Percentiles rank a stretch among this genome's conserved stretches.
These are phyloP conservation scores for Cladosporium sp. DNA, from an alignment of 2,329 filamentous ascomycete genomes.

Conservation along the genomic window DNA sequence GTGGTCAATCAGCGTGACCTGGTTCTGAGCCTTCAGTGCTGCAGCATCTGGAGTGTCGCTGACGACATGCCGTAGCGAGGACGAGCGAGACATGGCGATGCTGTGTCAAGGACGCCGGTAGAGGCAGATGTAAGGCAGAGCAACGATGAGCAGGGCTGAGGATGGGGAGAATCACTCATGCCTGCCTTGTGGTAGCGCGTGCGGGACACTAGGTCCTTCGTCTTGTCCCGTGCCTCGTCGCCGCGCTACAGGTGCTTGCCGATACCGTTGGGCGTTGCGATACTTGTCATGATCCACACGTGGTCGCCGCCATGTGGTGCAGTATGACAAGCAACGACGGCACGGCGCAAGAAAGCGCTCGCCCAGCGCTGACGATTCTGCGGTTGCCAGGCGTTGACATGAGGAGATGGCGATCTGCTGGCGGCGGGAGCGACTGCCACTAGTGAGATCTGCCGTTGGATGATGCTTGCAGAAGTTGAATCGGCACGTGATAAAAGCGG, in stretches of 20 bases:
- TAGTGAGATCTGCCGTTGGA: background rate
- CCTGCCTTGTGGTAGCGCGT: background rate
- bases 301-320: background rate
- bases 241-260: background rate
- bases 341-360: background rate
- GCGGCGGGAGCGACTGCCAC: background rate
- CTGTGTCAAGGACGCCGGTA: background rate
- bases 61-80: slow-evolving; percentile 22
- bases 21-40: slow-evolving; percentile 44
- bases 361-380: background rate
- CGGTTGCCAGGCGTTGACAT: background rate
- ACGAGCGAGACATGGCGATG: slow-evolving; percentile 23
- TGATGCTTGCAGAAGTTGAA: background rate
- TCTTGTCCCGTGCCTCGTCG: background rate
- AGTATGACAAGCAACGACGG: background rate
- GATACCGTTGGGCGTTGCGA: background rate
- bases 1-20: slow-evolving; percentile 64
- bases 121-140: background rate
- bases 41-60: slow-evolving; percentile 20
- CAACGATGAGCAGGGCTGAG: slow-evolving; percentile 10
- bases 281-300: background rate
- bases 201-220: background rate
- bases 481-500: background rate
- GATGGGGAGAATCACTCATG: background rate
- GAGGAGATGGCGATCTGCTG: slow-evolving; percentile 6